Evolutionary conservation across 2,329 filamentous ascomycete species (phyloP).

Genomic region (Xylariaceae sp.): DNA sequence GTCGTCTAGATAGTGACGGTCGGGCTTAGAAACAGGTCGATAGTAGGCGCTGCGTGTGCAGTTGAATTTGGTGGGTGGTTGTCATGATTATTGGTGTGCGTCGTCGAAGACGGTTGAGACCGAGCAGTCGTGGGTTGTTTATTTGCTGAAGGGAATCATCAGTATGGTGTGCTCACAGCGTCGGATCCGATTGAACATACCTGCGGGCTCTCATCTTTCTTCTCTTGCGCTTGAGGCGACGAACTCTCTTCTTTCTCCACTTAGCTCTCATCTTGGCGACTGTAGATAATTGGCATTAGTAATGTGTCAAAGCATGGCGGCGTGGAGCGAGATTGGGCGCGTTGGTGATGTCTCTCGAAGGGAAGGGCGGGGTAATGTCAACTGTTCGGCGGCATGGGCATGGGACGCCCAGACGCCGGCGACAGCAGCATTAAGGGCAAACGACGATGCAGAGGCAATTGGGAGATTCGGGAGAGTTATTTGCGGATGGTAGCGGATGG

Average conservation of each 20-base stretch:
- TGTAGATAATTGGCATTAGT: constrained; percentile 21
- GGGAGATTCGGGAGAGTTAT: neutral
- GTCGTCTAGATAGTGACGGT: constrained; percentile 6
- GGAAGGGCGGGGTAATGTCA: constrained; percentile 10
- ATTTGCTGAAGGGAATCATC: constrained; percentile 34
- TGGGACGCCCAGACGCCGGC: neutral
- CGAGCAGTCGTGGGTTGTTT: constrained; percentile 39
- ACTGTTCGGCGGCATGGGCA: neutral
- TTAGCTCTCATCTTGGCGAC: constrained; percentile 76
- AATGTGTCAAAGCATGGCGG: neutral
- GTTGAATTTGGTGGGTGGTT: constrained; percentile 29
- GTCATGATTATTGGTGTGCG: constrained; percentile 33
- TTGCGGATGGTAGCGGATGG: neutral
- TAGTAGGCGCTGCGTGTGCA: constrained; percentile 31
- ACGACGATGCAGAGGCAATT: neutral
- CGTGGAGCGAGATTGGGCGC: neutral
- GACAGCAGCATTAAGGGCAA: neutral
- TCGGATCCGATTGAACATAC: constrained; percentile 53
- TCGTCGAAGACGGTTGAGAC: constrained; percentile 35
- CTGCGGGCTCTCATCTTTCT: constrained; percentile 98
- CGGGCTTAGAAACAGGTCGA: constrained; percentile 8
- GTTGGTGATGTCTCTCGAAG: constrained; percentile 10
- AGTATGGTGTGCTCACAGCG: neutral
- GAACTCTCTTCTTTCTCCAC: constrained; percentile 99
- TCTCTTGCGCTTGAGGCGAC: constrained; percentile 99